phyloP scores from a whole-genome alignment of 2,329 filamentous ascomycete species.

The Fusarium staphyleae region DNA sequence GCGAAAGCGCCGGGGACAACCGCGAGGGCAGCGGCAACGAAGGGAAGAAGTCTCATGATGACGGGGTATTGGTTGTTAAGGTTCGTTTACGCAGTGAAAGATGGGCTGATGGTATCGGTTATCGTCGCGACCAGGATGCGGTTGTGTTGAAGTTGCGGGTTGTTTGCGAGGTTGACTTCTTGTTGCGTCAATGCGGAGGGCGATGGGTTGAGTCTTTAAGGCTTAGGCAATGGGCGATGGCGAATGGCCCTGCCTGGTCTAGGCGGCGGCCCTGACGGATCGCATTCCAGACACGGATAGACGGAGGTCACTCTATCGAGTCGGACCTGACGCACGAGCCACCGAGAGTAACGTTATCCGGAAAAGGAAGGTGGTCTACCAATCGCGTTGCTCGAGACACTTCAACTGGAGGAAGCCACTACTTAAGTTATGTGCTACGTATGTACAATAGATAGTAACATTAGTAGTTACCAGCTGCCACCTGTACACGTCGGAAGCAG shows the following conservation, averaged over 20 bases:
- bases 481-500: too few relatives aligned
- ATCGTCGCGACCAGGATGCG: slow-evolving; percentile 8
- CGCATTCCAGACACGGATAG: slow-evolving; percentile 11
- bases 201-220: slow-evolving; percentile 24
- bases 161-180: slow-evolving; percentile 6
- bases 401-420: slow-evolving; percentile 5
- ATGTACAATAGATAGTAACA: too few relatives aligned
- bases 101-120: not conserved
- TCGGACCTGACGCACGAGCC: slow-evolving; percentile 21
- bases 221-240: slow-evolving; percentile 12
- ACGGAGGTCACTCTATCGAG: slow-evolving; percentile 31
- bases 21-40: slow-evolving; percentile 63
- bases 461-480: too few relatives aligned
- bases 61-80: not conserved
- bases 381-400: slow-evolving; percentile 17
- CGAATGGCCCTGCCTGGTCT: slow-evolving; percentile 1
- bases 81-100: slow-evolving; percentile 4
- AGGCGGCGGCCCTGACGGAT: slow-evolving; percentile 18
- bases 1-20: slow-evolving; percentile 65
- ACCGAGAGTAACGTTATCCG: slow-evolving; percentile 13
- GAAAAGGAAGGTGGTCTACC: slow-evolving; percentile 26
- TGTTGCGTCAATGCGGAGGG: slow-evolving; percentile 21
- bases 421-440: slow-evolving; percentile 4
- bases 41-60: slow-evolving; percentile 69
- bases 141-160: not conserved